Evolutionary conservation across 768 basidiomycete genomes (phyloP).

Genomic region (Kwoniella dendrophila): DNA sequence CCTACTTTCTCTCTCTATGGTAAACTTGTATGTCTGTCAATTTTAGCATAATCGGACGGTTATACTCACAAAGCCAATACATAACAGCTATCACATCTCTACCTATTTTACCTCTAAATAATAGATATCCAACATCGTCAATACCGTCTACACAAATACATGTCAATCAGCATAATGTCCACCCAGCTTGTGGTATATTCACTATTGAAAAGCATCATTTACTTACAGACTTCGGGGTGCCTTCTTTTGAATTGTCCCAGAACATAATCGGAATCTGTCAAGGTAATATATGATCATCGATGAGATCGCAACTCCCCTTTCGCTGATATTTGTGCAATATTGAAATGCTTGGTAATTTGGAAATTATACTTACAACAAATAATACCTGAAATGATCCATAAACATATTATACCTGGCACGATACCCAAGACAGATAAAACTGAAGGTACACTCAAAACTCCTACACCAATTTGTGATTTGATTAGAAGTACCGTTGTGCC

Average conservation of each 20-base stretch:
- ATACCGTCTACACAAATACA: constrained; percentile 4
- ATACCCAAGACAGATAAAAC: constrained; percentile 21
- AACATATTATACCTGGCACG: constrained; percentile 22
- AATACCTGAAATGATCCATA: constrained; percentile 33
- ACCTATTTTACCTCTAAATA: constrained; percentile 13
- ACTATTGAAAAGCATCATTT: not conserved
- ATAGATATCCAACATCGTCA: constrained; percentile 14
- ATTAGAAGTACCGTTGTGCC: constrained; percentile 34
- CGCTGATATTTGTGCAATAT: not conserved
- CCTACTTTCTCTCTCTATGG: too few relatives aligned
- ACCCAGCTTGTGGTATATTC: too few relatives aligned
- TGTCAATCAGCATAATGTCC: not conserved
- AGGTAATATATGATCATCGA: not conserved
- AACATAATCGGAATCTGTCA: constrained; percentile 26
- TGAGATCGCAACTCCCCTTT: not conserved
- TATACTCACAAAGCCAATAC: constrained; percentile 31
- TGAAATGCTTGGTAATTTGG: not conserved
- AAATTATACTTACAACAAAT: constrained; percentile 34
- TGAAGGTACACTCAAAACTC: constrained; percentile 32
- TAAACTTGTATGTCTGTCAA: too few relatives aligned
- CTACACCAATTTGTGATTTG: constrained; percentile 43
- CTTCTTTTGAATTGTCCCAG: constrained; percentile 46
- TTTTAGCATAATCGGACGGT: not conserved
- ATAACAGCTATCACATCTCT: constrained; percentile 27
- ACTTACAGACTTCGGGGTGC: constrained; percentile 44